A percentile compares a stretch with the other conserved stretches of the same genome.
Evolutionary conservation across 1,284 basidiomycete species (phyloP).

Genomic region (Apiotrichum sp.): DNA sequence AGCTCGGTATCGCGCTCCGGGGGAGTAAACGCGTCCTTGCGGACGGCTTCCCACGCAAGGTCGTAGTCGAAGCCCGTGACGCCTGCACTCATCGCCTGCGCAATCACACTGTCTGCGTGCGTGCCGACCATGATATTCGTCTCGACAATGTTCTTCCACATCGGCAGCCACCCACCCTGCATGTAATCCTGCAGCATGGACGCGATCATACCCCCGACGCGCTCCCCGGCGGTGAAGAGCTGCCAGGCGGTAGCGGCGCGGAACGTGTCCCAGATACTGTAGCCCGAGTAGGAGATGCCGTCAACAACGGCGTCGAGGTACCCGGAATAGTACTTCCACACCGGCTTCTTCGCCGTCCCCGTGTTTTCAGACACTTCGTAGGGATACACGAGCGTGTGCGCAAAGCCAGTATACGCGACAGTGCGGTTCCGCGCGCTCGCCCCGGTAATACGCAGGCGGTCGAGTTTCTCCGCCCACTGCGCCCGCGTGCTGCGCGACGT

Average conservation of each 20-base stretch:
- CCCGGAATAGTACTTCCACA: conserved; percentile 61
- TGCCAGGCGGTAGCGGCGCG: conserved; percentile 73
- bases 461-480: conserved; percentile 67
- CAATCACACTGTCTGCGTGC: conserved; percentile 71
- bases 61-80: conserved; percentile 57
- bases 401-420: conserved; percentile 29
- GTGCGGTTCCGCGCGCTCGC: conserved; percentile 38
- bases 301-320: conserved; percentile 52
- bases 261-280: conserved; percentile 80
- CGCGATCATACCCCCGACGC: conserved; percentile 65
- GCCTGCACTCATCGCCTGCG: conserved; percentile 62
- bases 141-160: conserved; percentile 82
- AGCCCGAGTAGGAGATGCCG: conserved; percentile 67
- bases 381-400: conserved; percentile 57
- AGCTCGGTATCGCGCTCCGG: conserved; percentile 59
- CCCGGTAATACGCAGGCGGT: conserved; percentile 57
- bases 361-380: conserved; percentile 64
- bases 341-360: conserved; percentile 6
- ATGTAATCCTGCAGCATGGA: conserved; percentile 73
- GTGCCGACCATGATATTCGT: conserved; percentile 59
- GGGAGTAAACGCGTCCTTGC: conserved; percentile 60
- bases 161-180: conserved; percentile 74
- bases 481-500: conserved; percentile 58
- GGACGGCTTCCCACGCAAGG: conserved; percentile 66
- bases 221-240: conserved; percentile 67